Base-by-base conservation (phyloP, 2,329 filamentous ascomycete species). In the Cryphonectria radicalis region DNA sequence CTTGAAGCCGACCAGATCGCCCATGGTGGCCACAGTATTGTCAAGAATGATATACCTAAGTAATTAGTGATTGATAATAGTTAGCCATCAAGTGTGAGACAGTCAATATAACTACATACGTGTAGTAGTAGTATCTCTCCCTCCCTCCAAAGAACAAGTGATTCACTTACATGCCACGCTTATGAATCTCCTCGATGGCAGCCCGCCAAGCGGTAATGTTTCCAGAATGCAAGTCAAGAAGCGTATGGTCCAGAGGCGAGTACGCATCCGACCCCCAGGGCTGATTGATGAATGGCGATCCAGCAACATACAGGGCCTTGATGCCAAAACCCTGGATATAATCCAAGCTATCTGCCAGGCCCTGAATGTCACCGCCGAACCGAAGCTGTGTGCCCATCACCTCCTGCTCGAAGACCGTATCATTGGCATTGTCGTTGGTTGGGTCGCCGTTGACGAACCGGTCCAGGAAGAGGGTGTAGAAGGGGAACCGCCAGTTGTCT, bases 261-360 rank as follows among this genome's bases (percentile, higher is more conserved):
- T 90, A 92, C 4, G 85, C 85, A 77, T 92, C 89, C 11, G 86
- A 82, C 14, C 84, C 86, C 89, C 89, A 92, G 2, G 90, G 90
- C 74, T 85, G 81, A 76, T 92, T 92, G 79, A 91, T 87, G 75
- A 91, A 85, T 8, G 88, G 83, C 65, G 86, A 88, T 19, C 89
- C 90, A 37, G 88, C 89, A 57, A 91, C 83, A 75, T 91, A 91
- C 50, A 91, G 80, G 4, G 83, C 88, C 74, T 88, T 89, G 76
- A 90, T 85, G n/a, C 89, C 90, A 84, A 90, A 87, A 72, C 88
- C 90, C 73, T 88, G 86, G 53, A 91, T 80, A 77, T 91, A 91
- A 76, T 91, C 89, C 73, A 91, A 80, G 37, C 87, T 88, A 75
- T 90, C 87, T 69, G 87, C 77, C 65, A 91, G 76, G 25, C 89